Percentiles rank a stretch among this genome's conserved stretches.
Conservation (phyloP, 257 asterid genomes). For the Scutellaria galericulata region DNA sequence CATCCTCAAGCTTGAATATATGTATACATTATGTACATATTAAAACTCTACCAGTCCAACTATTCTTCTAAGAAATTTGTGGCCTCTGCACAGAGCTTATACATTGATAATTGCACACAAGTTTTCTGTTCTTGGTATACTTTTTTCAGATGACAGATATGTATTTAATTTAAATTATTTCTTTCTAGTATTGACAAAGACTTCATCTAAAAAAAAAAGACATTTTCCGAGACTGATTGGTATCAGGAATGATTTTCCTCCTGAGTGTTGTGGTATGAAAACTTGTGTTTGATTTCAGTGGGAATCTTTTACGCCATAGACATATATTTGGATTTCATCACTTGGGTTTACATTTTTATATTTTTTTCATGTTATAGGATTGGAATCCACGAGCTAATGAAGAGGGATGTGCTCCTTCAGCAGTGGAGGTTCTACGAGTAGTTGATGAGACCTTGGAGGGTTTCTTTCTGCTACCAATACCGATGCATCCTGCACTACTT, state of each 20-base stretch:
- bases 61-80: not conserved
- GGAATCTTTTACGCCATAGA: not conserved
- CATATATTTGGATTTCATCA: not conserved
- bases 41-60: not conserved
- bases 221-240: too few species aligned
- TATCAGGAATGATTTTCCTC: not conserved
- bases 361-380: constrained; percentile 48
- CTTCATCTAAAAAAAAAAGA: not conserved
- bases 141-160: not conserved
- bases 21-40: not conserved
- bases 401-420: constrained; percentile 90
- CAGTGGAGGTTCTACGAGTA: constrained; percentile 80
- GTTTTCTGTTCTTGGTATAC: constrained; percentile 3
- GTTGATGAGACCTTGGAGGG: constrained; percentile 93
- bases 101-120: not conserved
- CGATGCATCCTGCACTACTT: constrained; percentile 91
- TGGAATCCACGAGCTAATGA: constrained; percentile 88
- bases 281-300: constrained; percentile 8
- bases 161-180: not conserved
- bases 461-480: constrained; percentile 90
- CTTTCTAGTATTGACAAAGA: not conserved
- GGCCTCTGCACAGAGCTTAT: not conserved
- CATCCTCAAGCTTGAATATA: not conserved
- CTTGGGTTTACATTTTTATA: not conserved
- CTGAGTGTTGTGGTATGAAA: constrained; percentile 1